phyloP scores from a whole-genome alignment of 78 protist species.

The Dictyostelium firmibasis region DNA sequence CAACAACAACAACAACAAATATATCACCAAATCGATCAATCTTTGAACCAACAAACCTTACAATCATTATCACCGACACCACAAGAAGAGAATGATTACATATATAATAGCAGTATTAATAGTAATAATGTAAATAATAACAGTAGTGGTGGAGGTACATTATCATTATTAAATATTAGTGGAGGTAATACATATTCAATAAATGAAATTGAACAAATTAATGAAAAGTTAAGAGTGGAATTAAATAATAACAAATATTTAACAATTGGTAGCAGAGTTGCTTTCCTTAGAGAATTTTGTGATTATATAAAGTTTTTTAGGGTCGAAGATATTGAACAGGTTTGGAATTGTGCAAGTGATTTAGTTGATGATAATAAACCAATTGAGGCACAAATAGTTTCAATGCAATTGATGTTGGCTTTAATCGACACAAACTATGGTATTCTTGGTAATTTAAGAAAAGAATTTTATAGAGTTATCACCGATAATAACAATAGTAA shows the following conservation, averaged over 20 bases:
- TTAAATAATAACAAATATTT: not conserved
- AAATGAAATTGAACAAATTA: not conserved
- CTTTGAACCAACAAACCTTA: not conserved
- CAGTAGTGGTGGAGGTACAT: not conserved
- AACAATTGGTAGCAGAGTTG: not conserved
- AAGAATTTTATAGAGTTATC: constrained; percentile 8
- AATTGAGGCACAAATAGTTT: constrained; percentile 19
- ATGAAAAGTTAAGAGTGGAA: constrained; percentile 10
- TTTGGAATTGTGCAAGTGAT: constrained; percentile 37
- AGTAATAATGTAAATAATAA: not conserved
- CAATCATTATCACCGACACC: not conserved
- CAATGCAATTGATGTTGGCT: constrained; percentile 36
- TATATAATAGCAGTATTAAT: not conserved
- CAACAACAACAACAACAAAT: not conserved
- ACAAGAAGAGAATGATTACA: not conserved
- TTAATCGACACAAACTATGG: constrained; percentile 28
- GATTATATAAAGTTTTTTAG: constrained; percentile 34
- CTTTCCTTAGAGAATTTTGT: constrained; percentile 3
- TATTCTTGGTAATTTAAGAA: not conserved
- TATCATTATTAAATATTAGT: constrained; percentile 11
- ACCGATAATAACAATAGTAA: not conserved
- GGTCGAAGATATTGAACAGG: constrained; percentile 16
- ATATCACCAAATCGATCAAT: not conserved
- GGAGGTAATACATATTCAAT: not conserved
- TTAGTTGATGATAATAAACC: constrained; percentile 13